Conservation (phyloP, 441 rosid genomes). For the Populus hybrid region DNA sequence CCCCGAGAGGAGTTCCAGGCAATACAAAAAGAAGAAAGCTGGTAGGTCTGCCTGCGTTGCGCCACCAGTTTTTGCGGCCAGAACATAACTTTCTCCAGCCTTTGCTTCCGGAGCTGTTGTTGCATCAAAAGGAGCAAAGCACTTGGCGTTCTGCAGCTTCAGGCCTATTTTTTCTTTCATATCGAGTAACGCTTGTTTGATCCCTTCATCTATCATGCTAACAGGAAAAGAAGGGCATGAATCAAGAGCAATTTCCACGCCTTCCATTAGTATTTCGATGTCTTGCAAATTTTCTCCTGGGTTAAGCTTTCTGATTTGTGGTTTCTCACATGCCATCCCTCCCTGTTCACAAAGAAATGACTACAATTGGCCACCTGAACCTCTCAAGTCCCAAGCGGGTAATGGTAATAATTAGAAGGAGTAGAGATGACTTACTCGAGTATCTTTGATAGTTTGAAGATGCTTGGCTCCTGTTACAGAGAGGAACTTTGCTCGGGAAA, state of each 20-base stretch:
- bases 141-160: slow-evolving; percentile 40
- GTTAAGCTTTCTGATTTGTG: slow-evolving; percentile 41
- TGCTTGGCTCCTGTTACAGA: slow-evolving; percentile 39
- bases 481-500: slow-evolving; percentile 33
- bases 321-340: slow-evolving; percentile 62
- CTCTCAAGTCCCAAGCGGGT: neutral
- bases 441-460: slow-evolving; percentile 39
- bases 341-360: slow-evolving; percentile 36
- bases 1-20: slow-evolving; percentile 52
- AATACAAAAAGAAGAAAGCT: slow-evolving; percentile 55
- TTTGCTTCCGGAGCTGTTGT: slow-evolving; percentile 42
- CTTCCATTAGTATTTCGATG: slow-evolving; percentile 46
- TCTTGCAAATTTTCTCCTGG: slow-evolving; percentile 38
- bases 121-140: slow-evolving; percentile 26
- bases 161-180: slow-evolving; percentile 32
- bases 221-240: slow-evolving; percentile 54
- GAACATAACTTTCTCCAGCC: slow-evolving; percentile 21
- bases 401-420: neutral
- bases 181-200: slow-evolving; percentile 27
- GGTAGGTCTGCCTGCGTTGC: slow-evolving; percentile 43
- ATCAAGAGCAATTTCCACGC: slow-evolving; percentile 59
- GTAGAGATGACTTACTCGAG: slow-evolving; percentile 34
- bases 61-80: slow-evolving; percentile 28
- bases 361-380: neutral
- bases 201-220: slow-evolving; percentile 35